Percentiles rank a stretch among this genome's conserved stretches.
phyloP scores from a whole-genome alignment of 2,329 filamentous ascomycete species.

The Paramyrothecium sp. region DNA sequence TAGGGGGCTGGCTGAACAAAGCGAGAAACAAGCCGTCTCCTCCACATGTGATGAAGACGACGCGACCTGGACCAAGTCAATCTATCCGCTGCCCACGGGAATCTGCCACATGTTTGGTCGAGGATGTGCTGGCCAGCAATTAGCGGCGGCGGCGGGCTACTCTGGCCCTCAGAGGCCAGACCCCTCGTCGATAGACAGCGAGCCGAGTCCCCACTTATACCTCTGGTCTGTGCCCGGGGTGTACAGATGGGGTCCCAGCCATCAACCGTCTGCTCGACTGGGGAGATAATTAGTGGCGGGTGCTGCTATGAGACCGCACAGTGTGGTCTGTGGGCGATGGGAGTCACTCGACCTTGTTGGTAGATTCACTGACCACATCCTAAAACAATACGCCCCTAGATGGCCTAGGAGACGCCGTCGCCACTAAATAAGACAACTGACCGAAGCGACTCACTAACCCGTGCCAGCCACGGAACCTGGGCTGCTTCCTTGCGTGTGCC shows the following conservation, averaged over 20 bases:
- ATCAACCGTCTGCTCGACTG: too few relatives aligned
- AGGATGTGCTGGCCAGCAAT: not conserved
- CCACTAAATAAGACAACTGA: not conserved
- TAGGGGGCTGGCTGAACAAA: too few relatives aligned
- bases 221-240: not conserved
- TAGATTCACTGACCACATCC: not conserved
- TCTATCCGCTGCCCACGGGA: not conserved
- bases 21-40: too few relatives aligned
- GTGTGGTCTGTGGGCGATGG: not conserved
- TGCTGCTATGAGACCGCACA: not conserved
- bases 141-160: too few relatives aligned
- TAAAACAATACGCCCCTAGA: not conserved
- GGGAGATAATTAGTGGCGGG: not conserved
- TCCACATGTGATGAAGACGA: too few relatives aligned
- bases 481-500: not conserved
- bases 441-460: not conserved
- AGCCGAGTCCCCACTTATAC: not conserved
- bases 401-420: not conserved
- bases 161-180: not conserved
- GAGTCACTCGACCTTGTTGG: not conserved
- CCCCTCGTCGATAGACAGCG: not conserved
- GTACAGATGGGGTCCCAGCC: not conserved
- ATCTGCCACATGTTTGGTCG: not conserved
- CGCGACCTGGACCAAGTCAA: not conserved
- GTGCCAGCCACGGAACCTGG: not conserved